Base-by-base conservation (phyloP, 1,284 basidiomycete genomes). In the Austroboletus novae-zelandiae region DNA sequence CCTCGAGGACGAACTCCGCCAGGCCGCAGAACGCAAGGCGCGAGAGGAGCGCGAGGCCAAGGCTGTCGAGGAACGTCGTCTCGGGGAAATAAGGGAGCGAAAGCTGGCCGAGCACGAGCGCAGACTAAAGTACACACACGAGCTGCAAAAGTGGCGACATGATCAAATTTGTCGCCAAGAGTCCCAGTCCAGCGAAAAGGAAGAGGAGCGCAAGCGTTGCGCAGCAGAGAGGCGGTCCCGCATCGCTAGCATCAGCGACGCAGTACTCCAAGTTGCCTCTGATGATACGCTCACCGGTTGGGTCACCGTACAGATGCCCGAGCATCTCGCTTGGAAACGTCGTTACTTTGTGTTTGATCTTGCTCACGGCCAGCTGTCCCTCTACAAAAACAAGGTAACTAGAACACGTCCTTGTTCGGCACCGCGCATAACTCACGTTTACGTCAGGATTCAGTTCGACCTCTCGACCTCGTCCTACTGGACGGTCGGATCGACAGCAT, bases 281-380 rank as follows among this genome's bases (percentile, higher is more conserved):
- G 62, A 70, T 29, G 67, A 65, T 13, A 58, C 77, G n/a, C 62
- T 80, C 56, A 73, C 72, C 7, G 86, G 86, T 0, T 86, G 83
- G 81, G 75, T 86, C 6, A 86, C 84, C 1, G 70, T 89, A 40
- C 86, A 87, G 62, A 74, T 74, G 2, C 69, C 73, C 18, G 78
- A 80, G 20, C 75, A 72, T 10, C 62, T 82, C 49, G 72, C 76
- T 0, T 89, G 86, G 86, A 83, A 81, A 59, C 74, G 86, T 50
- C 72, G 86, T 18, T 86, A 78, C 57, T 86, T 79, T 65, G 80
- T 79, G 64, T 74, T 88, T 48, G 64, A 71, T 74, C 51, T 78
- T 74, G 18, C 71, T 68, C 44, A 70, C 62, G 18, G 63, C 0
- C 55, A 61, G n/a, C 5, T 84, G 34, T 70, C 73, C 41, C 71